These are phyloP conservation scores for Psilocybe cyanescens DNA, from an alignment of 768 basidiomycete species.

Conservation along the genomic window DNA sequence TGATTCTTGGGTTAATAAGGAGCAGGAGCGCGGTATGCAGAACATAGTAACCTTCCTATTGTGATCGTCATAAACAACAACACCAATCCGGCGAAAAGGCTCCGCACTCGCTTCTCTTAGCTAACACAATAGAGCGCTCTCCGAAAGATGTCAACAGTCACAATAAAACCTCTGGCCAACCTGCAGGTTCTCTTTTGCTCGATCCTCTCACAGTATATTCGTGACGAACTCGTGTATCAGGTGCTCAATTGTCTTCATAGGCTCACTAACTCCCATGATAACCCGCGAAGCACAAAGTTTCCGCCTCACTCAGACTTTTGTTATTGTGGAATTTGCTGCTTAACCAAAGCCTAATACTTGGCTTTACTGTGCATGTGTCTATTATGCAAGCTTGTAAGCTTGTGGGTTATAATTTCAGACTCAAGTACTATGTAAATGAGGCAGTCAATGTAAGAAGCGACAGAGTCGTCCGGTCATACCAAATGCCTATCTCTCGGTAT, in stretches of 20 bases:
- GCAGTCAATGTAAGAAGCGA: neutral
- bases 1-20: conserved; percentile 10
- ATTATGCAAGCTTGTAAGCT: neutral
- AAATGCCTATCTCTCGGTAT: neutral
- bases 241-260: neutral
- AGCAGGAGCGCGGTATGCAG: conserved; percentile 11
- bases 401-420: neutral
- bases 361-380: too few relatives aligned
- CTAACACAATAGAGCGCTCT: neutral
- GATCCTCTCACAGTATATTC: neutral
- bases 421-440: too few relatives aligned
- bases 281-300: neutral
- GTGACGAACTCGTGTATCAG: neutral
- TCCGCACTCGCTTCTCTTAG: conserved; percentile 1
- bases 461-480: neutral
- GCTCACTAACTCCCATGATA: neutral
- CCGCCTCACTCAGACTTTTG: too few relatives aligned
- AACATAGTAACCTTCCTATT: conserved; percentile 13
- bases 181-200: too few relatives aligned
- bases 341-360: too few relatives aligned
- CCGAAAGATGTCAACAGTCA: neutral
- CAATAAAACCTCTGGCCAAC: neutral
- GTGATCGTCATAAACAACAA: conserved; percentile 8
- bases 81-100: conserved; percentile 7
- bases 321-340: too few relatives aligned